Percentiles rank a stretch among this genome's conserved stretches.
Evolutionary conservation across 1,284 basidiomycete species (phyloP).

Genomic region (Athelia psychrophila): DNA sequence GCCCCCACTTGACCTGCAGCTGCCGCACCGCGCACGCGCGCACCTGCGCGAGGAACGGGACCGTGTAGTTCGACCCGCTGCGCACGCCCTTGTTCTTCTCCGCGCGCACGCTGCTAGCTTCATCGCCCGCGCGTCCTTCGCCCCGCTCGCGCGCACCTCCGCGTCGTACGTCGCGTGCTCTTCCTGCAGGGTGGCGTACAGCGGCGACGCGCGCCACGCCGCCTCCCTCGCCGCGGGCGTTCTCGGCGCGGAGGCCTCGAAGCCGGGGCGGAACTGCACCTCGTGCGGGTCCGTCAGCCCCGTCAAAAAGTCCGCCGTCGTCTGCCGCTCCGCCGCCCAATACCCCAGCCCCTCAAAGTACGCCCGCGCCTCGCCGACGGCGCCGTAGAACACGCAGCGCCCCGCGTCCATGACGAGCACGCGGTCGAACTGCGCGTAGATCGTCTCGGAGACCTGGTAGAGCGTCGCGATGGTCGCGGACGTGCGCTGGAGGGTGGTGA

Average conservation of each 20-base stretch:
- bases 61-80: not conserved
- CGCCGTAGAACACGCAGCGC: not conserved
- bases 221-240: not conserved
- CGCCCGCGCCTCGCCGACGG: not conserved
- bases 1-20: not conserved
- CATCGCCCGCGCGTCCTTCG: not conserved
- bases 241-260: not conserved
- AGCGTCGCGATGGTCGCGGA: conserved; percentile 12
- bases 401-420: not conserved
- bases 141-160: not conserved
- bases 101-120: not conserved
- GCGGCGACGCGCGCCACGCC: not conserved
- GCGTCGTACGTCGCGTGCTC: not conserved
- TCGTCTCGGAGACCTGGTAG: conserved; percentile 1
- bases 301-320: not conserved
- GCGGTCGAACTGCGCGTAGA: not conserved
- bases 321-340: not conserved
- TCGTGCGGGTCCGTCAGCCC: not conserved
- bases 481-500: not conserved
- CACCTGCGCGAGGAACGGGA: not conserved
- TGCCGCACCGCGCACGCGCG: not conserved
- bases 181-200: not conserved
- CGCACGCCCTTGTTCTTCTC: not conserved
- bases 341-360: not conserved
- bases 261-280: not conserved